Percentiles rank a stretch among this genome's conserved stretches.
These are phyloP conservation scores for Avena sativa DNA, from an alignment of 176 grass and related monocot species.

Conservation along the genomic window DNA sequence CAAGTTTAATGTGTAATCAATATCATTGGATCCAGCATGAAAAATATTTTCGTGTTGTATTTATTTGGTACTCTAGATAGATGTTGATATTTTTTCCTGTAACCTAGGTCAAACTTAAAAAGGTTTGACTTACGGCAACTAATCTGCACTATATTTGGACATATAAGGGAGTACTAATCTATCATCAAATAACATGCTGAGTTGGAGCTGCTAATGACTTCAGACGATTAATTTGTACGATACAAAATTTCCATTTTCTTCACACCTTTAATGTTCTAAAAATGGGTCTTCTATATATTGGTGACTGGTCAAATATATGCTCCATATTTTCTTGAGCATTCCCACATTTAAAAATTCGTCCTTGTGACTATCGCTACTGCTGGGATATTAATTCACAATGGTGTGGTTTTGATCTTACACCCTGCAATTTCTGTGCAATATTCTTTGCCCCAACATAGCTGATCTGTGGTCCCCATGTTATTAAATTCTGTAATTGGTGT, in stretches of 20 bases:
- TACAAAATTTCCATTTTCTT: neutral
- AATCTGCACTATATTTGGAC: too few relatives aligned
- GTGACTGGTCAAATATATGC: neutral
- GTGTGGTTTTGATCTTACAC: neutral
- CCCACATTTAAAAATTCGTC: neutral
- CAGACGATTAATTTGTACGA: neutral
- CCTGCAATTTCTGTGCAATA: constrained; percentile 5
- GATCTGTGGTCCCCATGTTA: neutral
- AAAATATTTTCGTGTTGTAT: too few relatives aligned
- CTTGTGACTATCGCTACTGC: neutral
- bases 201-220: constrained; percentile 27
- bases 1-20: too few relatives aligned
- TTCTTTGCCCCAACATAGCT: neutral
- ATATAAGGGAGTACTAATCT: neutral
- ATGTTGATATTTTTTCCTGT: too few relatives aligned
- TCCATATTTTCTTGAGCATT: neutral
- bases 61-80: too few relatives aligned
- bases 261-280: neutral
- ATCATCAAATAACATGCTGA: neutral
- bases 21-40: too few relatives aligned
- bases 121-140: too few relatives aligned
- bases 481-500: neutral
- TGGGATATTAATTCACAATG: neutral
- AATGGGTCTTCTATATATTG: constrained; percentile 13
- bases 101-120: too few relatives aligned